Percentiles rank a stretch among this genome's conserved stretches.
These are phyloP conservation scores for Cubamyces sp. DNA, from an alignment of 768 basidiomycete genomes.

Conservation along the genomic window DNA sequence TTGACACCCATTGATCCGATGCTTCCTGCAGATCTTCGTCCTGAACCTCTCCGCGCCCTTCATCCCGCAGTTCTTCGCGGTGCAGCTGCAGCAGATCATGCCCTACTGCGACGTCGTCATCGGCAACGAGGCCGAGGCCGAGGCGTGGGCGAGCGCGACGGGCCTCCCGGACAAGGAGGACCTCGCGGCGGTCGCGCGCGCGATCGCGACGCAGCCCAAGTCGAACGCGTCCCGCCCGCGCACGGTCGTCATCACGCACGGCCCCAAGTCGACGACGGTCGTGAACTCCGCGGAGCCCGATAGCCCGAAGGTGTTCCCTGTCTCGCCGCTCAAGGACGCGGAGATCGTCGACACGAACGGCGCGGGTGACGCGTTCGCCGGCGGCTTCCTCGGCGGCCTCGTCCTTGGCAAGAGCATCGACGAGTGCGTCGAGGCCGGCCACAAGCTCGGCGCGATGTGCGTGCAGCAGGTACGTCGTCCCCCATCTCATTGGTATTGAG, in stretches of 20 bases:
- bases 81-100: constrained; percentile 79
- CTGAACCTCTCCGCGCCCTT: constrained; percentile 98
- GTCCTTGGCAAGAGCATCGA: constrained; percentile 78
- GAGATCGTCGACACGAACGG: constrained; percentile 97
- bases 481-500: neutral
- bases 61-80: constrained; percentile 91
- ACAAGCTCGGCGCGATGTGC: constrained; percentile 84
- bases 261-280: constrained; percentile 75
- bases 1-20: neutral
- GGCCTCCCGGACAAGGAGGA: constrained; percentile 70
- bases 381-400: constrained; percentile 89
- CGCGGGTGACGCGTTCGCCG: constrained; percentile 97
- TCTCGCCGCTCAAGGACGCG: constrained; percentile 57
- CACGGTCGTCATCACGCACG: constrained; percentile 90
- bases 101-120: constrained; percentile 89
- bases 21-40: constrained; percentile 66
- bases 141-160: constrained; percentile 76
- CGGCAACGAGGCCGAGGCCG: constrained; percentile 96
- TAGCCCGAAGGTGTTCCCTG: constrained; percentile 57
- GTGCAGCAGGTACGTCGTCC: constrained; percentile 66
- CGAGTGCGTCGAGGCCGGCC: constrained; percentile 82
- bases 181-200: constrained; percentile 67
- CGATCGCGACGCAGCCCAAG: constrained; percentile 79
- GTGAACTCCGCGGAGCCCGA: constrained; percentile 64
- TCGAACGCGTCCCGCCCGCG: constrained; percentile 76